Evolutionary conservation across 2,329 filamentous ascomycete genomes (phyloP).

Genomic region (Cladosporium colombiae): DNA sequence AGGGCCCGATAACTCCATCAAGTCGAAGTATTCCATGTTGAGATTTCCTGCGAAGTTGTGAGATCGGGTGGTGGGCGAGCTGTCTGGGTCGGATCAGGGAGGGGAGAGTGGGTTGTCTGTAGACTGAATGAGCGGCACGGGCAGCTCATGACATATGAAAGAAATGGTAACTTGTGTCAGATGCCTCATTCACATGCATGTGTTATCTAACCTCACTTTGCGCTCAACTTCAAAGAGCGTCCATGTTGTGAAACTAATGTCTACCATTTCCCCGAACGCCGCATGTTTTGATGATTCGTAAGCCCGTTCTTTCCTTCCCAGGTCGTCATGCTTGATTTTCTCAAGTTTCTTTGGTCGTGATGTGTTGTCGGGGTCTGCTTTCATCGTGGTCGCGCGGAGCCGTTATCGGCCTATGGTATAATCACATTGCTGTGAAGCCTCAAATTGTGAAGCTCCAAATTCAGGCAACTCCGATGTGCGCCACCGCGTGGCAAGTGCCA

Average conservation of each 20-base stretch:
- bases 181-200: neutral
- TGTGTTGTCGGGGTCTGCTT: neutral
- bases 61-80: neutral
- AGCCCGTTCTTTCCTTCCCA: neutral
- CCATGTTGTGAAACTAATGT: neutral
- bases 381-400: neutral
- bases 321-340: constrained; percentile 4
- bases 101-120: neutral
- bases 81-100: neutral
- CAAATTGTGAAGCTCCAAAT: neutral
- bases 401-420: neutral
- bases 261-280: neutral
- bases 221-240: neutral
- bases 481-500: neutral
- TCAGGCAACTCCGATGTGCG: neutral
- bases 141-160: neutral
- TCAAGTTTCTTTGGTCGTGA: constrained; percentile 5
- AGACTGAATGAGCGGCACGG: neutral
- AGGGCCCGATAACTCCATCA: neutral
- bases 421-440: neutral
- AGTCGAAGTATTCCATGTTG: neutral
- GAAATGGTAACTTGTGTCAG: neutral
- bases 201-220: constrained; percentile 3
- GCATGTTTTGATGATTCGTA: neutral
- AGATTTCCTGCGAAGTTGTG: neutral